phyloP scores from a whole-genome alignment of 176 grass and related monocot genomes.

The Ananas comosus region DNA sequence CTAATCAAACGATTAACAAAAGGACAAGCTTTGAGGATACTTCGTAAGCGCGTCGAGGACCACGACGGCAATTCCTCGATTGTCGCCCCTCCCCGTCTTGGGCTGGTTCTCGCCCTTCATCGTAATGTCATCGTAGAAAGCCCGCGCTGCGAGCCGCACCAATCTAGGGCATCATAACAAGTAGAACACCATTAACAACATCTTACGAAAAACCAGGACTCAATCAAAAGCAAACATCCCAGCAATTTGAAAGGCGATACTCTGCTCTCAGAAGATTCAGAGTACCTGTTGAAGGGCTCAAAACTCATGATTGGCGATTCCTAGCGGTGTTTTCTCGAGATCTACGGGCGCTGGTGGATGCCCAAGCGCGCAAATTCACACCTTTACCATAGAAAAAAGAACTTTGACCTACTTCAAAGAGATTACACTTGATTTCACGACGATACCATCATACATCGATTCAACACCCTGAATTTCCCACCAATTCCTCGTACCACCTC shows the following conservation, averaged over 20 bases:
- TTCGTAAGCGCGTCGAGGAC: slow-evolving; percentile 85
- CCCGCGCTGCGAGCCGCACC: slow-evolving; percentile 74
- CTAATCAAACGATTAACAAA: neutral
- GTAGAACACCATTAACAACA: neutral
- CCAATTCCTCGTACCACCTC: no score
- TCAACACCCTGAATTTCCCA: no score
- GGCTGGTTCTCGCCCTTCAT: slow-evolving; percentile 92
- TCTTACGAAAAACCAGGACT: neutral
- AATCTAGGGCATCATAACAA: slow-evolving; percentile 24
- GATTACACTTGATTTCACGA: no score
- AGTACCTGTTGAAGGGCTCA: slow-evolving; percentile 82
- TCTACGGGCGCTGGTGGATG: neutral
- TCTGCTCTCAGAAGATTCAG: neutral
- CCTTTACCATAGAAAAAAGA: no score
- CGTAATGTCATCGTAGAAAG: slow-evolving; percentile 89
- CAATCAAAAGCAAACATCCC: neutral
- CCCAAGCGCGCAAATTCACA: no score
- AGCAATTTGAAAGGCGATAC: neutral
- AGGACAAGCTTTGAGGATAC: slow-evolving; percentile 15
- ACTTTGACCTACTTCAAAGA: no score
- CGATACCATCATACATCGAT: no score
- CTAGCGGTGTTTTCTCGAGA: neutral
- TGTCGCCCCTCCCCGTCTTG: slow-evolving; percentile 85
- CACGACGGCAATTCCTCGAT: slow-evolving; percentile 93
- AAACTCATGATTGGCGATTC: slow-evolving; percentile 36